Base-by-base conservation (phyloP, 1,284 basidiomycete species). In the Inonotus obliquus region DNA sequence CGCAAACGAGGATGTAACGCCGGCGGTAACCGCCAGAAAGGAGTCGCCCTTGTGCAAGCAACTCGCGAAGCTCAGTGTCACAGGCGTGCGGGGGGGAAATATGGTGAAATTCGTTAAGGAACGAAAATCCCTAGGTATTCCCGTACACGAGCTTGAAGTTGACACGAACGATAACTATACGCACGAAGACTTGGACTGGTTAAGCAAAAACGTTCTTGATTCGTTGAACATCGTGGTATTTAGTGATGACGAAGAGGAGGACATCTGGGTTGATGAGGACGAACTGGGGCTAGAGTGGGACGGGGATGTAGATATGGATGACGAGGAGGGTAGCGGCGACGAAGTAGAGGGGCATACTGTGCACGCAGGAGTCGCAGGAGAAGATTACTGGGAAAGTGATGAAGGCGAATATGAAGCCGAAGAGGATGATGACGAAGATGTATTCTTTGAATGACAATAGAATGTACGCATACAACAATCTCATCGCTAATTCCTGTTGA, bases 311-410 rank as follows among this genome's bases (percentile, higher is more conserved):
- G n/a, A 7, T 21, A 21, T 4, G 17, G 32, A 32, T 32, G 32
- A 49, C n/a, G 45, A 57, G 6, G 45, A 47, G 14, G 27, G 14
- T 5, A 19, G 19, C 49, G 73, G 75, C 23, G 69, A 73, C 9
- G 70, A 72, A 38, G 72, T 76, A 35, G 71, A 71, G n/a, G 68
- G 67, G 11, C 68, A 67, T 11, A 70, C 72, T 4, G 68, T 64
- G 9, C 32, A 44, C 32, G 23, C 62, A 19, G 41, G 17, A 5
- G 61, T 57, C 10, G 69, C 62, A 2, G 64, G 65, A 38, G 64
- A 67, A 35, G 64, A 62, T 11, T 61, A 51, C 37, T 59, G 58
- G 27, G 64, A 65, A 25, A 60, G 55, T 13, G 65, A 63, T 23
- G 60, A 60, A 4, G 59, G 63, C 29, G 67, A 67, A 21, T 67